Evolutionary conservation across 2,329 filamentous ascomycete species (phyloP), one percentile per base, ranked within the genome.

Genomic region (Exserohilum turcica): DNA sequence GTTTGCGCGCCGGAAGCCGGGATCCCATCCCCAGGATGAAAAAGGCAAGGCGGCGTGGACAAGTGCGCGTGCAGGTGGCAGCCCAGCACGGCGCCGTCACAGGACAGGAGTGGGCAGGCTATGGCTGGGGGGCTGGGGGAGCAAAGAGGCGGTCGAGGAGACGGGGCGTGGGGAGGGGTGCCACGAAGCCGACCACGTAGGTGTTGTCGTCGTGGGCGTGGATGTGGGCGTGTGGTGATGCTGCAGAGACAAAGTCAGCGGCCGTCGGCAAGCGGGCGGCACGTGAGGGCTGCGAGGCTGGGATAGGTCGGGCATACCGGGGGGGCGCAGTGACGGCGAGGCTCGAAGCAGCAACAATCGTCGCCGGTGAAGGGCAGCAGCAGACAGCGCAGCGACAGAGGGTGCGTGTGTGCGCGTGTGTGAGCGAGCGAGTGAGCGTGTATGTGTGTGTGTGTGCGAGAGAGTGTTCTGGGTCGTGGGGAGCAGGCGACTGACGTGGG

Each of bases 141-240:
- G n/a, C n/a, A n/a, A n/a, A 66, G 65, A 65, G 68, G 66, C 66
- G 67, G 60, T 60, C 61, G 69, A 63, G 21, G 4, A 24, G 21
- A 24, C 21, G 4, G 52, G 52, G 64, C 51, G 32, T 58, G 56
- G 60, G 54, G 21, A 24, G 62, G 65, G 56, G 70, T 74, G 72
- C 68, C 71, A 75, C 73, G 71, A 75, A 67, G 59, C 62, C 60
- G 70, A 70, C 70, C 72, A 74, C 73, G 71, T 74, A 72, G n/a
- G n/a, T n/a, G n/a, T n/a, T 59, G 68, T 69, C 61, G 44, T 36
- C 39, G 57, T 64, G 62, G 59, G 57, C 61, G 51, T 69, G 61
- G 43, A 36, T 39, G 57, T 64, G 62, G 59, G 57, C 61, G 51
- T n/a, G n/a, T 64, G 65, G 67, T 68, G 66, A 63, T 61, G 46